Conservation (phyloP, 352 stramenopile species). For the Phytophthora ohioensis region DNA sequence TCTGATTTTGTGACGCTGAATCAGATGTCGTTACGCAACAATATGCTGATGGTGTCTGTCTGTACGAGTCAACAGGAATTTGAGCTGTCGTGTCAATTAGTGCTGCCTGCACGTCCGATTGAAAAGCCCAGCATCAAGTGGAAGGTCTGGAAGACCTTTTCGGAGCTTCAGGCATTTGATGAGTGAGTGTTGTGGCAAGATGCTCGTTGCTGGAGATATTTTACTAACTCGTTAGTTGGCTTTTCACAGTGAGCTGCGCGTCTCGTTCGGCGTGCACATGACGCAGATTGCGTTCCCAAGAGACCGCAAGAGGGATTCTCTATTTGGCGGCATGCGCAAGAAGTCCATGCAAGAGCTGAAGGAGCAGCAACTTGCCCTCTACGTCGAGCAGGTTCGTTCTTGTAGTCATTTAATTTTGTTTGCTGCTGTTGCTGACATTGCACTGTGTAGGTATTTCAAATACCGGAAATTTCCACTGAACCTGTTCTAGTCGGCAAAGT, state of each 20-base stretch:
- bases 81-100: conserved; percentile 76
- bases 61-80: conserved; percentile 55
- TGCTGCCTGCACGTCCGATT: conserved; percentile 54
- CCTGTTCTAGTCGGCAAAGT: conserved; percentile 49
- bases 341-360: conserved; percentile 75
- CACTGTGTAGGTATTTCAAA: conserved; percentile 58
- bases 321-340: conserved; percentile 74
- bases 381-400: conserved; percentile 63
- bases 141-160: conserved; percentile 81
- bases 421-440: conserved; percentile 13
- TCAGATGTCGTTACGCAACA: conserved; percentile 19
- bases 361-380: conserved; percentile 76
- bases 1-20: conserved; percentile 8
- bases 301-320: conserved; percentile 76
- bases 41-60: conserved; percentile 15
- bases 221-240: conserved; percentile 17
- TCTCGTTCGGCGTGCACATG: conserved; percentile 61
- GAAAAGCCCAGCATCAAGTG: conserved; percentile 81
- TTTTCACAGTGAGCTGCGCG: conserved; percentile 58
- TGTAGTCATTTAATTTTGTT: not conserved
- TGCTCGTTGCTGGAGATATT: not conserved
- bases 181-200: conserved; percentile 52
- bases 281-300: conserved; percentile 66
- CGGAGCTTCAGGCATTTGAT: conserved; percentile 73
- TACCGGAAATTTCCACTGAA: conserved; percentile 55